Base-by-base conservation (phyloP, 805 yeast species). In the Ogataea nonfermentans region DNA sequence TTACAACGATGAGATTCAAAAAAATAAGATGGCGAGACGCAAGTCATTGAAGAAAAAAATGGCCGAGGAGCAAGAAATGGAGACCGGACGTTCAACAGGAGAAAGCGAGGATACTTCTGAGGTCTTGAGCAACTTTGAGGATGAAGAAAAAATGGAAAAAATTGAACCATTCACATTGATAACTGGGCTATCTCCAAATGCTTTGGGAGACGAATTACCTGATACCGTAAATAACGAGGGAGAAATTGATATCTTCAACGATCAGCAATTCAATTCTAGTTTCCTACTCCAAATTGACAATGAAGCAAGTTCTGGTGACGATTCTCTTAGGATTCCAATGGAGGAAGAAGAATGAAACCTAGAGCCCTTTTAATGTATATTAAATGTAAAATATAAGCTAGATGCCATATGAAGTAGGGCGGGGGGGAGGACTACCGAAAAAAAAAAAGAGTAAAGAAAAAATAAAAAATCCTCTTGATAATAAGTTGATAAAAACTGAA, bases 321-420 rank as follows among this genome's bases (percentile, higher is more conserved):
- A 34, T 10, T 45, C 44, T 9, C 12, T 33, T 8, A 41, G 38
- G 10, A 47, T 53, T 16, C 57, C 57, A 4, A 12, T 49, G 32
- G 56, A 44, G 16, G 49, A 42, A 34, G 55, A 48, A 17, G 55
- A 50, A 32, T 54, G 49, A 43, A 28, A 32, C 13, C 28, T 23
- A 10, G 23, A 24, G n/a, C 11, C 14, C 14, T 7, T 4, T 20
- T 5, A 15, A 9, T n/a, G 30, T n/a, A 28, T 9, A 12, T 12
- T 15, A 28, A 12, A 6, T 28, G 30, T 28, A 28, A 19, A 19
- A 8, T 19, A 19, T 19, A 8, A 19, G 5, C 8, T 8, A 19
- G 22, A 8, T 19, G 8, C 5, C 22, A 19, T 19, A 8, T 6
- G 8, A 19, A 19, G 22, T 19, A 19, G 22, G 5, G 22, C 8